Evolutionary conservation across 73 alveolate species (phyloP).

Genomic region (Blepharisma japonicum): DNA sequence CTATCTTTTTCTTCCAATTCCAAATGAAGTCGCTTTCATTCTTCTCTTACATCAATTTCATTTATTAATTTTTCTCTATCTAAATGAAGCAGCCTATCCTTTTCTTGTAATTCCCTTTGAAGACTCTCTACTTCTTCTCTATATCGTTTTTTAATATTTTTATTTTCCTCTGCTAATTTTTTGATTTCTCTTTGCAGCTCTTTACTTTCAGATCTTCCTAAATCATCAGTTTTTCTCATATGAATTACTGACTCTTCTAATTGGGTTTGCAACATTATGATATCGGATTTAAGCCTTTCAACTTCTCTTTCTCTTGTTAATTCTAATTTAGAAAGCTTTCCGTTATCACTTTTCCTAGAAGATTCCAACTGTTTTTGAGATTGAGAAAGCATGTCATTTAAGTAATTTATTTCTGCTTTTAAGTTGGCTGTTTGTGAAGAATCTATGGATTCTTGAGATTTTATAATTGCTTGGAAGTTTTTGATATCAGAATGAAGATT

Average conservation of each 20-base stretch:
- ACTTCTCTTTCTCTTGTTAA: slow-evolving; percentile 23
- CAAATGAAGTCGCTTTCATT: not conserved
- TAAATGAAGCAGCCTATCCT: too few species aligned
- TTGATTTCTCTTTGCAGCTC: not conserved
- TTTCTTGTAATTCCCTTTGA: too few species aligned
- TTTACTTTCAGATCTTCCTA: not conserved
- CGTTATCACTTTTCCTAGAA: not conserved
- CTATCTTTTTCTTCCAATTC: slow-evolving; percentile 20
- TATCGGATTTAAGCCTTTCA: not conserved
- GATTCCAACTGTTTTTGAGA: not conserved
- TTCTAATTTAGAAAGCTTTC: not conserved
- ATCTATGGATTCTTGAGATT: not conserved
- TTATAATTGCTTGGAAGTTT: slow-evolving; percentile 4
- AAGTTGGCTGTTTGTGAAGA: not conserved
- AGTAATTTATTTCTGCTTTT: not conserved
- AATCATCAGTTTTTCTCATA: not conserved
- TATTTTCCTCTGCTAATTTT: not conserved
- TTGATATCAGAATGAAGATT: not conserved
- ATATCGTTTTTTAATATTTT: not conserved
- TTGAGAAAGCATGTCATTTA: not conserved
- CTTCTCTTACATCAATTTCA: too few species aligned
- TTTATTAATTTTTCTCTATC: too few species aligned
- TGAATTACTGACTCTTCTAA: not conserved
- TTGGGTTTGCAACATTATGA: not conserved
- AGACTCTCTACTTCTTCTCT: not conserved